Conservation (phyloP, 2,329 filamentous ascomycete genomes). For the Aspergillus sp. region DNA sequence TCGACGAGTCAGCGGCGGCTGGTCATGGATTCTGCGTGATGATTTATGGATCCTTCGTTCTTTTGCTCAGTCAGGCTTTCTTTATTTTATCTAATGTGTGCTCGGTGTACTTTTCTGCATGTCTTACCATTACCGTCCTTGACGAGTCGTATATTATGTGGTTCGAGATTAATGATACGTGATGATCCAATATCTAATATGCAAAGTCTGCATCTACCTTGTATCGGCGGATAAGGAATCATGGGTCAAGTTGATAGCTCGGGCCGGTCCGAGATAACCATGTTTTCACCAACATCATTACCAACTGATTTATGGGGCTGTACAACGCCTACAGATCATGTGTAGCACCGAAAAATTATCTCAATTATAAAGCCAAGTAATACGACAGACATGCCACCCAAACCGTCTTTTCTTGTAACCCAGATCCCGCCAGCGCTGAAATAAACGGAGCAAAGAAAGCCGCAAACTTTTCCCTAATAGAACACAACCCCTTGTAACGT, state of each 20-base stretch:
- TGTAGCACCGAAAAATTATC: not conserved
- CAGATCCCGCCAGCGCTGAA: constrained; percentile 19
- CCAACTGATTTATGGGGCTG: too few relatives aligned
- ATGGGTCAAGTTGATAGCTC: too few relatives aligned
- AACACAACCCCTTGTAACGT: constrained; percentile 13
- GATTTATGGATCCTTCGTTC: not conserved
- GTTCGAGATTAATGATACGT: too few relatives aligned
- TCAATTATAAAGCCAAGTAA: not conserved
- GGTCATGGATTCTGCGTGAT: constrained; percentile 16
- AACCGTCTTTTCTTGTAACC: constrained; percentile 10
- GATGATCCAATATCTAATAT: too few relatives aligned
- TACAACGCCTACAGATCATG: not conserved
- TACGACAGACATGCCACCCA: not conserved
- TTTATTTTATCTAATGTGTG: too few relatives aligned
- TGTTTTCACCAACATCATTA: too few relatives aligned
- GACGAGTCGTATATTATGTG: too few relatives aligned
- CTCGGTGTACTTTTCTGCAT: too few relatives aligned
- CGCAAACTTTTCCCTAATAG: constrained; percentile 9
- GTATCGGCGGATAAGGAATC: too few relatives aligned
- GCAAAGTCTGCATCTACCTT: too few relatives aligned
- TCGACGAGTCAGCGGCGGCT: constrained; percentile 21
- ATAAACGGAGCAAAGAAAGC: constrained; percentile 11
- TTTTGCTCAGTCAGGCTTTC: not conserved
- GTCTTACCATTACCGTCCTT: too few relatives aligned
- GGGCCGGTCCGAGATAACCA: not conserved